These are phyloP conservation scores for Dioscorea zingiberensis DNA, from an alignment of 106 monocot species.

Conservation along the genomic window DNA sequence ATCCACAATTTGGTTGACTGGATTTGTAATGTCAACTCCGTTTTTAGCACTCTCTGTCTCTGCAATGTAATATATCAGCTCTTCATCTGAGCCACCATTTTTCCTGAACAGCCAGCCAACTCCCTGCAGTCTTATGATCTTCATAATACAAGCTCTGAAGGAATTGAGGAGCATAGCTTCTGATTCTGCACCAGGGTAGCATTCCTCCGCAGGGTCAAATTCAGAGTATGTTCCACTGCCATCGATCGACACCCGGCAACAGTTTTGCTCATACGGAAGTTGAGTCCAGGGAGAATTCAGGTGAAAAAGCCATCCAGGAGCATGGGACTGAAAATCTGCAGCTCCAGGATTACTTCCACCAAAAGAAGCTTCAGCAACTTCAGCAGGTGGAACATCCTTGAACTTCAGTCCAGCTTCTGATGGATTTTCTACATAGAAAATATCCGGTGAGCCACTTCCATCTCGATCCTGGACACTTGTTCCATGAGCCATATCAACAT, in stretches of 20 bases:
- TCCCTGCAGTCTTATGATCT: slow-evolving; percentile 83
- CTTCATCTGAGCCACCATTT: slow-evolving; percentile 66
- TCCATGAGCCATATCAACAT: too few species aligned
- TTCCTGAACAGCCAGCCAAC: slow-evolving; percentile 80
- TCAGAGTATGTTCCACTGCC: slow-evolving; percentile 12
- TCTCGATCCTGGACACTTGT: too few species aligned
- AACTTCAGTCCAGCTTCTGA: too few species aligned
- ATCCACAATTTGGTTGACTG: too few species aligned
- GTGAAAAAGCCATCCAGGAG: slow-evolving; percentile 27
- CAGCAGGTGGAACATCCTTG: too few species aligned
- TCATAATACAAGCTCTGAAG: slow-evolving; percentile 58
- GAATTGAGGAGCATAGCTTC: slow-evolving; percentile 58
- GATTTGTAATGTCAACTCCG: too few species aligned
- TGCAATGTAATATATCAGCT: slow-evolving; percentile 56
- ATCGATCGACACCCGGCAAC: slow-evolving; percentile 31
- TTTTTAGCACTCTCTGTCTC: slow-evolving; percentile 34
- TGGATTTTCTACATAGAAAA: too few species aligned
- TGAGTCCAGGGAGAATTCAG: slow-evolving; percentile 74
- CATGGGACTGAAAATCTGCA: slow-evolving; percentile 38
- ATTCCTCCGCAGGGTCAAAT: slow-evolving; percentile 12
- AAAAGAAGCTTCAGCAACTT: too few species aligned
- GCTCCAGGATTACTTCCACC: slow-evolving; percentile 13
- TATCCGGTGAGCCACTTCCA: too few species aligned
- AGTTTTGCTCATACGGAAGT: slow-evolving; percentile 86
- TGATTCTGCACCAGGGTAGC: slow-evolving; percentile 51